Base-by-base conservation (phyloP, 306 rosid genomes). In the Vigna angularis region DNA sequence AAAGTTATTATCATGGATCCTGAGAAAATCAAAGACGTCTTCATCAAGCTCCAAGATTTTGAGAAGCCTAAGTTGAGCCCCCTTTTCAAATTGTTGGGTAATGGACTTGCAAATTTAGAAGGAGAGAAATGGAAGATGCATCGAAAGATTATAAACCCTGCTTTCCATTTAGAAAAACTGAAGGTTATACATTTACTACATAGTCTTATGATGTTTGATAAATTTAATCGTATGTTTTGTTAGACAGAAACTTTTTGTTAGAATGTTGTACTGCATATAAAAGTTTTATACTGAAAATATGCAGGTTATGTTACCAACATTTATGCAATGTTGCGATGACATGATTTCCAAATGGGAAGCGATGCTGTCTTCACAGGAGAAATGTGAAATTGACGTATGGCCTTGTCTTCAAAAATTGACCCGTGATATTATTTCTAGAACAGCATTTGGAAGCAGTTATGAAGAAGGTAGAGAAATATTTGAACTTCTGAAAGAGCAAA, bases 41-140 rank as follows among this genome's bases (percentile, higher is more conserved):
- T 76, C 20, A 50, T 75, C 61, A 82, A 78, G 53, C 15, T 5
- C 5, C 49, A 44, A 7, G 90, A 80, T 14, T 84, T 59, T 30
- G 20, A 14, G 66, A 59, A 59, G 8, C 66, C 66, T 1, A 59
- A 28, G 18, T 59, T 59, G 84, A 80, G 73, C 51, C 81, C 81
- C 7, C 50, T 80, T 17, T 1, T 15, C 9, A 36, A 26, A 47
- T 36, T 72, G 4, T 73, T 84, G 0, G 76, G 14, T 38, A 15
- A 32, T 7, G 92, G 92, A 28, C 44, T 80, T 3, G 49, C 5
- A 32, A 22, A 0, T 8, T 18, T 59, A 66, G 89, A 86, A 10
- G 90, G 84, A 15, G 81, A 82, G 17, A 86, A 84, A 66, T 90
- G 90, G 94, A 77, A 76, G 20, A 86, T 52, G 44, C 88, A 83